Conservation (phyloP, 1,284 basidiomycete species). For the Melanopsichium pennsylvanicum region DNA sequence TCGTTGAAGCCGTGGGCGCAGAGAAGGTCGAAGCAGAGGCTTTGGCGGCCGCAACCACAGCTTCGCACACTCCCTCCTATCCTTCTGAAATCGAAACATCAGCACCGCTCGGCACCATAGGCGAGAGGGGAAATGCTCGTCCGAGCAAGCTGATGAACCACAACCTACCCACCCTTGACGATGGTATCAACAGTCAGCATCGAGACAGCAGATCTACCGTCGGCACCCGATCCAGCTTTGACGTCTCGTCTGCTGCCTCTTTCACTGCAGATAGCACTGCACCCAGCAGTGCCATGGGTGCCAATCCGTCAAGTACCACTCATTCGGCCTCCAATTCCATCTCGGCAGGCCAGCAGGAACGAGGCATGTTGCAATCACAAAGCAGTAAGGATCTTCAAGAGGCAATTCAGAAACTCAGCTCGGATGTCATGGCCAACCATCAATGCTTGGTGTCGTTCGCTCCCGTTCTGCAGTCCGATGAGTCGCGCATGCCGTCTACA, state of each 20-base stretch:
- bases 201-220: slow-evolving; percentile 57
- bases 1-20: slow-evolving; percentile 54
- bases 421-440: slow-evolving; percentile 56
- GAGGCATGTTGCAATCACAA: slow-evolving; percentile 37
- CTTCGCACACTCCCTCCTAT: slow-evolving; percentile 5
- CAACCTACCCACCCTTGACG: slow-evolving; percentile 21
- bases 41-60: slow-evolving; percentile 4
- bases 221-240: slow-evolving; percentile 55
- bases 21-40: slow-evolving; percentile 48
- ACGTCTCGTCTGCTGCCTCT: slow-evolving; percentile 50
- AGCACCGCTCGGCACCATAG: slow-evolving; percentile 27
- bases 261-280: slow-evolving; percentile 55
- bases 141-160: slow-evolving; percentile 23
- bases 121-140: slow-evolving; percentile 31
- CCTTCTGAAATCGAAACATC: slow-evolving; percentile 14
- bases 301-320: slow-evolving; percentile 35
- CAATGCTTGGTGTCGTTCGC: slow-evolving; percentile 58
- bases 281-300: slow-evolving; percentile 47
- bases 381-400: slow-evolving; percentile 52
- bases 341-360: slow-evolving; percentile 33
- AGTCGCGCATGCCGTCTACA: slow-evolving; percentile 30
- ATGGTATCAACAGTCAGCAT: slow-evolving; percentile 18
- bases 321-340: slow-evolving; percentile 55
- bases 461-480: slow-evolving; percentile 40
- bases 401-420: slow-evolving; percentile 50